Evolutionary conservation across 2,329 filamentous ascomycete genomes (phyloP), one percentile per base, ranked within the genome.

Genomic region (Penicillium sp.): DNA sequence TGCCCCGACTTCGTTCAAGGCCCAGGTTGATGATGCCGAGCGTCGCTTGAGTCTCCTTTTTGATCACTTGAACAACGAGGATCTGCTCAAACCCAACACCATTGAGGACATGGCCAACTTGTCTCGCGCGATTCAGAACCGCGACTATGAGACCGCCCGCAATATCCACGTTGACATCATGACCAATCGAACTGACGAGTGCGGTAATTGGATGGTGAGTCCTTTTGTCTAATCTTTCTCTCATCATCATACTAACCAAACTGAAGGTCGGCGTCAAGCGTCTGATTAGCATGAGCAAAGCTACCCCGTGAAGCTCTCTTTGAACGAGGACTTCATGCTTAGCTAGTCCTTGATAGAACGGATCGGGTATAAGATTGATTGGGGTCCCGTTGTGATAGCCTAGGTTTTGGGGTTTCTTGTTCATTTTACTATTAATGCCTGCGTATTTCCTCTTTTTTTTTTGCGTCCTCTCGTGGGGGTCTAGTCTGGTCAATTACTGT

Each of bases 41-140:
- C 96, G 96, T 76, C 86, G 94, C 26, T 81, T 99, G 53, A 89
- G 89, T 65, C 86, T 96, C 45, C 79, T 99, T n/a, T 97, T 96
- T 70, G 93, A 99, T 68, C 91, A 96, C 71, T 80, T 99, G 43
- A 99, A 97, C 80, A 97, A 97, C 61, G 88, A 92, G 67, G 92
- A 97, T 66, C 79, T 96, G 38, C 79, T 97, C 49, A 89, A 88
- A 75, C 83, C 88, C 1, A 86, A 89, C 65, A 96, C 78, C 6
- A 58, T 80, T 24, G 69, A 71, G 38, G 75, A 75, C 51, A 76
- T 81, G 69, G 68, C 68, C 9, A 70, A 77, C 65, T 58, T 82
- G 60, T 81, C 88, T 8, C 76, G 83, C 57, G 84, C 87, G 24
- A 72, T 95, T 49, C 83, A 88, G 62, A 72, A 77, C 50, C 86